Evolutionary conservation across 176 grass and related monocot genomes (phyloP).

Genomic region (Alopecurus myosuroides): DNA sequence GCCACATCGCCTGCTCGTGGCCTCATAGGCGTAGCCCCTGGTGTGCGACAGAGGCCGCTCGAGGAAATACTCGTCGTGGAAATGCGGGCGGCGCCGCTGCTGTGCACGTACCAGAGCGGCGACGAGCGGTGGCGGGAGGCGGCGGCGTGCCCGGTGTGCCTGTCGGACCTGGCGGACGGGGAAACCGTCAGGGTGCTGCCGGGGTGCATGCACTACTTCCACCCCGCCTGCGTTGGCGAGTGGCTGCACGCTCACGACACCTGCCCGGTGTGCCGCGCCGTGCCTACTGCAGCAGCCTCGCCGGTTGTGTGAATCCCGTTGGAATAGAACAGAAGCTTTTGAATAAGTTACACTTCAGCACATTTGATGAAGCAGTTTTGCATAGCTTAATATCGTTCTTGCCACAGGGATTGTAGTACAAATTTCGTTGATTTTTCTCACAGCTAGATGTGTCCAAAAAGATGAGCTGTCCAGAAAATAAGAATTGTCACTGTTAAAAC

Average conservation of each 20-base stretch:
- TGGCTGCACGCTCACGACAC: constrained; percentile 14
- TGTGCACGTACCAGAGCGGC: not conserved
- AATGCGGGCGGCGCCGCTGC: not conserved
- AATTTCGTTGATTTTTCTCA: too few relatives aligned
- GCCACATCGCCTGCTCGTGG: not conserved
- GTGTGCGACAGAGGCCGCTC: not conserved
- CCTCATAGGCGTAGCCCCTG: not conserved
- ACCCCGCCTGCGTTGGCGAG: constrained; percentile 18
- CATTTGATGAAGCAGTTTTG: too few relatives aligned
- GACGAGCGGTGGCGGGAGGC: not conserved
- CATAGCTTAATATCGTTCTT: too few relatives aligned
- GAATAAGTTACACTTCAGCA: too few relatives aligned
- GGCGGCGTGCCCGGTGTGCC: constrained; percentile 12
- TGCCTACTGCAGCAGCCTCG: too few relatives aligned
- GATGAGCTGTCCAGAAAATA: too few relatives aligned
- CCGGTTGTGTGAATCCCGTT: too few relatives aligned
- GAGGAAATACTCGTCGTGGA: not conserved
- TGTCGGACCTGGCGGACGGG: constrained; percentile 13
- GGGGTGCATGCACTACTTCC: constrained; percentile 25
- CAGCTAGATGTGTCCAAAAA: too few relatives aligned
- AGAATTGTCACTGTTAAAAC: too few relatives aligned
- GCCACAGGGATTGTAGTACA: too few relatives aligned
- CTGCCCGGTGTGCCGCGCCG: constrained; percentile 29
- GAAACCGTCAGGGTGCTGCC: not conserved
- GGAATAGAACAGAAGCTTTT: too few relatives aligned